Base-by-base conservation (phyloP, 2,329 filamentous ascomycete species). In the Curvularia eragrostidis region DNA sequence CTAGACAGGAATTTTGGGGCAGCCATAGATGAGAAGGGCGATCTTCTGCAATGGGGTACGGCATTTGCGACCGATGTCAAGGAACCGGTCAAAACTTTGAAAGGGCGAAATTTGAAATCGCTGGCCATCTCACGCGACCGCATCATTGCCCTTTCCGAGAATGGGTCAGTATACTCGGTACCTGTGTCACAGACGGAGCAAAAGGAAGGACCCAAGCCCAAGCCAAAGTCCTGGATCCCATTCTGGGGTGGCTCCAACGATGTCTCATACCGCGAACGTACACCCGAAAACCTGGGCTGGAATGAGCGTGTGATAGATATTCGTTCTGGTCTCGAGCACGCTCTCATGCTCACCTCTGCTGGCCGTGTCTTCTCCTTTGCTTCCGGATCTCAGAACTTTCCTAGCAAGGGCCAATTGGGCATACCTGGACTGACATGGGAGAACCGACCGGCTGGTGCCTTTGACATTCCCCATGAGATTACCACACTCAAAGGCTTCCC, bases 281-380 rank as follows among this genome's bases (percentile, higher is more conserved):
- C 87, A 13, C 91, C 91, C 1, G 75, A 79, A 8, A 82, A 83
- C 51, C 80, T 95, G 28, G 78, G 76, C 21, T 88, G 87, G 78
- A 86, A 85, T 30, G 93, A 97, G 77, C 90, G 85, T 57, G 81
- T 98, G 7, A 85, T 85, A 0, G 84, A 91, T 50, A 85, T 98
- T 56, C 85, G 87, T 58, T 87, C 89, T 62, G 95, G 95, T 1
- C 83, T 91, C 13, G 93, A 98, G 71, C 94, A 98, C 75, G 90
- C 89, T 30, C 83, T 98, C 0, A 83, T 99, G 48, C 83, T 97
- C 59, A 97, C 94, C 0, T 92, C 87, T 46, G 86, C 85, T 51
- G 95, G 95, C 0, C 90, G 94, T 39, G 85, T 98, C 32, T 98
- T 96, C 77, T 91, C 93, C 2, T 89, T 91, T n/a, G 94, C 91